These are phyloP conservation scores for Mycena indigotica DNA, from an alignment of 768 basidiomycete genomes.

Conservation along the genomic window DNA sequence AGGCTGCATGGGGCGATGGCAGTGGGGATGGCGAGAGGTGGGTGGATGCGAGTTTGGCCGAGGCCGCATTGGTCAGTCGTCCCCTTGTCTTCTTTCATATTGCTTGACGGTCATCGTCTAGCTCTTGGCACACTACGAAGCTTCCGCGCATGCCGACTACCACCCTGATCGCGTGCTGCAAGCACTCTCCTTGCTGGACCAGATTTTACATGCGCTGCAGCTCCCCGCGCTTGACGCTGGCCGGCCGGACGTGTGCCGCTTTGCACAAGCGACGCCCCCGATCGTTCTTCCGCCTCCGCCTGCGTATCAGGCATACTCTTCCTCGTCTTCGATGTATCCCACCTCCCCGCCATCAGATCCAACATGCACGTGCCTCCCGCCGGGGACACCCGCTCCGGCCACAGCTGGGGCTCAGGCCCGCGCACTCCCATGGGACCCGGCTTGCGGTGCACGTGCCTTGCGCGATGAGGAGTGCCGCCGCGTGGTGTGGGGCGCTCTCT, in stretches of 20 bases:
- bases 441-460: constrained; percentile 40
- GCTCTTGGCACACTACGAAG: constrained; percentile 54
- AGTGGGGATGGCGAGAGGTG: constrained; percentile 31
- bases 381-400: constrained; percentile 24
- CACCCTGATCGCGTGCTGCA: constrained; percentile 42
- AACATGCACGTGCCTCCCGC: constrained; percentile 38
- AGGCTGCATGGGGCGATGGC: constrained; percentile 43
- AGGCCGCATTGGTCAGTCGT: constrained; percentile 56
- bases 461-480: constrained; percentile 53
- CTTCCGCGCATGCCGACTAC: constrained; percentile 53
- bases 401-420: constrained; percentile 38
- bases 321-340: background rate
- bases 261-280: constrained; percentile 37
- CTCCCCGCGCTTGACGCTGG: constrained; percentile 47
- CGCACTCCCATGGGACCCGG: constrained; percentile 47
- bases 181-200: constrained; percentile 48
- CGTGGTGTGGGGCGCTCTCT: constrained; percentile 55
- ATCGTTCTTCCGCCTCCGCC: constrained; percentile 1
- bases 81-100: background rate
- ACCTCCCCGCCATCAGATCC: background rate
- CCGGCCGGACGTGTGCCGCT: constrained; percentile 43
- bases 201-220: constrained; percentile 45
- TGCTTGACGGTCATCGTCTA: background rate
- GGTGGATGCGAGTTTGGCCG: constrained; percentile 50
- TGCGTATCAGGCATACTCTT: background rate